A percentile compares a stretch with the other conserved stretches of the same genome.
phyloP scores from a whole-genome alignment of 768 basidiomycete genomes.

The Suillus tomentosus region DNA sequence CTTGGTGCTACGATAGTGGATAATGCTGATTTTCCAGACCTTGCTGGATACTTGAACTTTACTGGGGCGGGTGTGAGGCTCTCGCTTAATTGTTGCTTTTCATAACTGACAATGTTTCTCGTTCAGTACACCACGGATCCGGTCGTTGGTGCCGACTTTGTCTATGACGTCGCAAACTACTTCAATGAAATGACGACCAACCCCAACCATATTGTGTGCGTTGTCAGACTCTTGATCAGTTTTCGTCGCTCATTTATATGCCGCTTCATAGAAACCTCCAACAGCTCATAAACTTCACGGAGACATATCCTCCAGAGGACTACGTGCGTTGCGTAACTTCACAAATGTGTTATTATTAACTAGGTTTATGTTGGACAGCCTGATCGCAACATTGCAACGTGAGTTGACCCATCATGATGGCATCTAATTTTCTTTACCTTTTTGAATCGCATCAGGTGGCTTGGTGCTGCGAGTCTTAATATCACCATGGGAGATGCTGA shows the following conservation, averaged over 20 bases:
- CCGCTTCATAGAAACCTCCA: not conserved
- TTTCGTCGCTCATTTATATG: not conserved
- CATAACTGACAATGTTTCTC: not conserved
- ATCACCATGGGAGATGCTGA: slow-evolving; percentile 4
- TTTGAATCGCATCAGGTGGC: not conserved
- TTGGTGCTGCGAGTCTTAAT: not conserved
- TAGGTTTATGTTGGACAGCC: not conserved
- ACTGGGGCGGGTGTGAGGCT: not conserved
- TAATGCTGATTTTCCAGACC: slow-evolving; percentile 5
- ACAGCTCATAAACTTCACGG: slow-evolving; percentile 3
- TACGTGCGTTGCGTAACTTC: not conserved
- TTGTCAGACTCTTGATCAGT: too few relatives aligned
- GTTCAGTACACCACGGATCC: not conserved
- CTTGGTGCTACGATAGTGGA: slow-evolving; percentile 8
- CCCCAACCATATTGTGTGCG: not conserved
- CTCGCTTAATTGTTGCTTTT: not conserved
- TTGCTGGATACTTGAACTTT: slow-evolving; percentile 4
- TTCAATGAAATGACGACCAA: slow-evolving; percentile 8
- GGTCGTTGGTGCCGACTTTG: slow-evolving; percentile 7
- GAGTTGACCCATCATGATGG: too few relatives aligned
- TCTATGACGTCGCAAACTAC: not conserved
- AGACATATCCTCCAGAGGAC: slow-evolving; percentile 4
- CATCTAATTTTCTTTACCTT: not conserved
- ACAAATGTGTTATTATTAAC: not conserved
- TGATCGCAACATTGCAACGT: slow-evolving; percentile 2